A percentile compares a stretch with the other conserved stretches of the same genome.
Evolutionary conservation across 495 filamentous ascomycete species (phyloP).

Genomic region (Penicillium waksmanii): DNA sequence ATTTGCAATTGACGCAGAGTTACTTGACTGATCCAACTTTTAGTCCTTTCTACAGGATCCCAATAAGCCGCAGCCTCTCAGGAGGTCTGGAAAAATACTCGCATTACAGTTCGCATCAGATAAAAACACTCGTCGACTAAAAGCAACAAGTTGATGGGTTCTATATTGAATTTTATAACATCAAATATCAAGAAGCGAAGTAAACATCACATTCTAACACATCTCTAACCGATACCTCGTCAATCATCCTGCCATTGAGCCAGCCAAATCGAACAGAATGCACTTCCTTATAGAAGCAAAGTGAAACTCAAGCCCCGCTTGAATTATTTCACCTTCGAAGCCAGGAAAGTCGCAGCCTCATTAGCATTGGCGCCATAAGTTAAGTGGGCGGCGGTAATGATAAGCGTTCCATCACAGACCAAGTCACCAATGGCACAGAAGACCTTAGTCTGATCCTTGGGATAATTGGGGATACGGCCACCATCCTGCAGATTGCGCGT

Average conservation of each 20-base stretch:
- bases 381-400: constrained; percentile 49
- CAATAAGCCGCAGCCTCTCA: no score
- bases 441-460: constrained; percentile 45
- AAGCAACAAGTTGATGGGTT: not conserved
- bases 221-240: not conserved
- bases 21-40: no score
- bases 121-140: not conserved
- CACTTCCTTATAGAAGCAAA: not conserved
- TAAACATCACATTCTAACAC: not conserved
- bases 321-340: constrained; percentile 15
- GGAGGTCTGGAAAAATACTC: no score
- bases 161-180: not conserved
- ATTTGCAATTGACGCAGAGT: no score
- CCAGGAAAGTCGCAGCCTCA: constrained; percentile 20
- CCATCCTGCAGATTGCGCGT: constrained; percentile 57
- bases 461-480: constrained; percentile 51
- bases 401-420: constrained; percentile 54
- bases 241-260: not conserved
- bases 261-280: not conserved
- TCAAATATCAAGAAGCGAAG: not conserved
- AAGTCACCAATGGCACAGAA: constrained; percentile 55
- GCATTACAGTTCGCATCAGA: no score
- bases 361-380: constrained; percentile 38
- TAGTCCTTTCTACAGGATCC: no score
- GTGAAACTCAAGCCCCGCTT: not conserved